A percentile compares a stretch with the other conserved stretches of the same genome.
These are phyloP conservation scores for Colletotrichum aenigma DNA, from an alignment of 2,329 filamentous ascomycete species.

Conservation along the genomic window DNA sequence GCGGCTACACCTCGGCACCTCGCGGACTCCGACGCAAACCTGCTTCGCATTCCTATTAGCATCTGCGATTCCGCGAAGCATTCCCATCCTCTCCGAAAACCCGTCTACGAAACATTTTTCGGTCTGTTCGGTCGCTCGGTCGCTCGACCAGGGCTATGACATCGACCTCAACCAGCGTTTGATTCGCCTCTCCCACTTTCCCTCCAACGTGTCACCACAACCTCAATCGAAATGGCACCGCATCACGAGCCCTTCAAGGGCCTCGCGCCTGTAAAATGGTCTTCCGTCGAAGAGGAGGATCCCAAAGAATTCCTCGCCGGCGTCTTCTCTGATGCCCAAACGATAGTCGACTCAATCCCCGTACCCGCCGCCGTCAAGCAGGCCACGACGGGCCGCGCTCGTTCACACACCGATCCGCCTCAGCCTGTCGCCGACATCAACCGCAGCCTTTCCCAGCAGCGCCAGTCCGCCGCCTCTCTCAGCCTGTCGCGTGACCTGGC, in stretches of 20 bases:
- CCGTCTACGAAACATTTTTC: not conserved
- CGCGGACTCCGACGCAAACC: not conserved
- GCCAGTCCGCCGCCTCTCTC: slow-evolving; percentile 50
- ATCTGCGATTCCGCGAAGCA: not conserved
- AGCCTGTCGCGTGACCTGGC: slow-evolving; percentile 61
- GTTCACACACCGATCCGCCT: slow-evolving; percentile 62
- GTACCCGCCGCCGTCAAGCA: slow-evolving; percentile 31
- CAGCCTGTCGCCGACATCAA: slow-evolving; percentile 55
- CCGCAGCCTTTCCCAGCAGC: slow-evolving; percentile 43
- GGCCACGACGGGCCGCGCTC: slow-evolving; percentile 49
- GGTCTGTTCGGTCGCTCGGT: not conserved
- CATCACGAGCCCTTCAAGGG: slow-evolving; percentile 64
- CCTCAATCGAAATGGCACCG: slow-evolving; percentile 47
- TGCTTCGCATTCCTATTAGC: not conserved
- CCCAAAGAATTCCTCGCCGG: slow-evolving; percentile 58
- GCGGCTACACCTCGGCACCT: not conserved
- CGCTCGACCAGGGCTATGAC: slow-evolving; percentile 6
- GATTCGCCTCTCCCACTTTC: not conserved
- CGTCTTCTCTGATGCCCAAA: slow-evolving; percentile 70
- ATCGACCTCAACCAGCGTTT: not conserved
- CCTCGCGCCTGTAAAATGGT: slow-evolving; percentile 61
- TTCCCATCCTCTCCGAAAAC: not conserved
- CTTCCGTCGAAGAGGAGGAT: slow-evolving; percentile 46
- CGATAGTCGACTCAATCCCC: slow-evolving; percentile 79
- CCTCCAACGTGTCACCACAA: not conserved